Evolutionary conservation across 257 asterid genomes (phyloP).

Genomic region (Fraxinus quadrangulata): DNA sequence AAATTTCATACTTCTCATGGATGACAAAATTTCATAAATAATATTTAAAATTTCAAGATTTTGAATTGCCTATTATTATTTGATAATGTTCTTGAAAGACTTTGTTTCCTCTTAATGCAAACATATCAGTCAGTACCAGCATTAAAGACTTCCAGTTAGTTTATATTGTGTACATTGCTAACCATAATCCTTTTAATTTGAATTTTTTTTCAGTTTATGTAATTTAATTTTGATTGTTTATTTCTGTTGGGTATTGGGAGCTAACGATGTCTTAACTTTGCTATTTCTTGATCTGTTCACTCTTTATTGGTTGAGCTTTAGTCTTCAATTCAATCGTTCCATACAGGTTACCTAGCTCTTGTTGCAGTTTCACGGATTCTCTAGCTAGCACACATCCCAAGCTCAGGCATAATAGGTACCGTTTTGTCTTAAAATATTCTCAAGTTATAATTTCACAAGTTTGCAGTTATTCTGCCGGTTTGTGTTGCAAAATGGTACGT

Average conservation of each 20-base stretch:
- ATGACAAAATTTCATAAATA: no score
- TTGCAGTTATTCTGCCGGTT: constrained; percentile 6
- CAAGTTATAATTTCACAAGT: background rate
- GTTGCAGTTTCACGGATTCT: constrained; percentile 92
- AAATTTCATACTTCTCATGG: no score
- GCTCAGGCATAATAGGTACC: constrained; percentile 85
- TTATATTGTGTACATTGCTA: no score
- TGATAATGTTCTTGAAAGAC: no score
- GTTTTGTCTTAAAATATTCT: constrained; percentile 8
- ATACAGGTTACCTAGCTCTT: constrained; percentile 67
- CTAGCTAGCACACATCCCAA: constrained; percentile 73
- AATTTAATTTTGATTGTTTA: no score
- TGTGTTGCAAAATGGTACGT: background rate
- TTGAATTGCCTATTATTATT: no score
- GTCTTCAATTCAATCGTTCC: constrained; percentile 14
- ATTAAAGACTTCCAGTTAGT: no score
- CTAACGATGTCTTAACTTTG: background rate
- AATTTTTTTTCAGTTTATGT: no score
- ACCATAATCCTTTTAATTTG: no score
- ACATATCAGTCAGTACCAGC: no score
- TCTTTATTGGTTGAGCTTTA: constrained; percentile 19
- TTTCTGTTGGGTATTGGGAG: constrained; percentile 5
- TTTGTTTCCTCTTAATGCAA: no score
- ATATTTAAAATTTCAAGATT: no score
- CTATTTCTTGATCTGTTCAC: constrained; percentile 5